phyloP scores from a whole-genome alignment of 345 rosid genomes.

The Mallotus nudiflorus region DNA sequence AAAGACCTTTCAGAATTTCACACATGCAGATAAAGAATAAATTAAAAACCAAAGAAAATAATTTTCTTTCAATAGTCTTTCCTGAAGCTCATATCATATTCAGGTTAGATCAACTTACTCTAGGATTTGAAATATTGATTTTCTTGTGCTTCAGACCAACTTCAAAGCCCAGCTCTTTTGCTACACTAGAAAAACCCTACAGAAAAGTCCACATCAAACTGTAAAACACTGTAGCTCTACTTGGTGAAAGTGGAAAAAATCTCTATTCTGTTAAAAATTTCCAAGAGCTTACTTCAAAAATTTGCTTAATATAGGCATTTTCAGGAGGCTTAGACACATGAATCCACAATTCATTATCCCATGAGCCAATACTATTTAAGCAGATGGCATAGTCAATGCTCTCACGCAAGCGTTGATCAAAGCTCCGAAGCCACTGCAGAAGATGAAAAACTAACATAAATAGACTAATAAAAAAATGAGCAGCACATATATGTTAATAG shows the following conservation, averaged over 20 bases:
- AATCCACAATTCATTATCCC: slow-evolving; percentile 66
- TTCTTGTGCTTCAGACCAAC: slow-evolving; percentile 94
- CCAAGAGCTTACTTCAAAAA: slow-evolving; percentile 66
- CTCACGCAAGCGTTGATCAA: slow-evolving; percentile 96
- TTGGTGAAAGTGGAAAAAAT: too few relatives aligned
- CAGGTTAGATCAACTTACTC: slow-evolving; percentile 59
- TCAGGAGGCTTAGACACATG: slow-evolving; percentile 98
- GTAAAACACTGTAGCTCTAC: slow-evolving; percentile 22
- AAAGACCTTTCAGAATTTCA: background rate
- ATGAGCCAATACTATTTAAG: slow-evolving; percentile 89
- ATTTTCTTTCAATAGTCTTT: background rate
- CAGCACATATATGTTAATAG: slow-evolving; percentile 13
- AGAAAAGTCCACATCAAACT: slow-evolving; percentile 23
- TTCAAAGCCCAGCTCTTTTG: slow-evolving; percentile 69
- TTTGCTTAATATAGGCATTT: slow-evolving; percentile 83
- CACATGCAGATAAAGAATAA: background rate
- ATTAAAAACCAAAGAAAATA: too few relatives aligned
- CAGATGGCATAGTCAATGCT: slow-evolving; percentile 97
- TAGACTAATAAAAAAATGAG: background rate
- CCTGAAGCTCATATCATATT: background rate
- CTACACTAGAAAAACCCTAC: slow-evolving; percentile 84
- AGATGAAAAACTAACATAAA: slow-evolving; percentile 19
- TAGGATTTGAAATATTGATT: slow-evolving; percentile 89
- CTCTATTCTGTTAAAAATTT: background rate
- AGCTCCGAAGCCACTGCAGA: slow-evolving; percentile 93